Conservation (phyloP, 2,329 filamentous ascomycete species). For the Boeremia lycopersici region DNA sequence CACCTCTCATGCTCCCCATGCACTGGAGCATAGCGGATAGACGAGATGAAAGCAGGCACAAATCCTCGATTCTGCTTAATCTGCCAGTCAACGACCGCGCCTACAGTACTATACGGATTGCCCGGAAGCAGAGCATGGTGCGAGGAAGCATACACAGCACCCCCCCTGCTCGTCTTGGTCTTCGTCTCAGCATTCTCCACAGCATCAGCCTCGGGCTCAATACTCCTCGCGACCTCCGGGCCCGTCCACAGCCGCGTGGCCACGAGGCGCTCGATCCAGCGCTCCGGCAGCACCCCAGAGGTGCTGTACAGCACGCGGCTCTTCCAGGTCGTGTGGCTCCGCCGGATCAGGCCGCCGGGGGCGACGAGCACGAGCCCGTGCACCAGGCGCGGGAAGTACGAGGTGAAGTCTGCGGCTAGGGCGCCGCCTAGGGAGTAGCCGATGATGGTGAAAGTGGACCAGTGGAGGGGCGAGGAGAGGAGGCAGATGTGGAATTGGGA, state of each 20-base stretch:
- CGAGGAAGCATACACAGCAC: constrained; percentile 31
- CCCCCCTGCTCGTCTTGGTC: not conserved
- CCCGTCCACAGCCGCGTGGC: constrained; percentile 40
- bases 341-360: constrained; percentile 76
- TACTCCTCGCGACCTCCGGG: constrained; percentile 20
- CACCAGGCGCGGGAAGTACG: constrained; percentile 71
- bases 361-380: constrained; percentile 76
- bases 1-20: constrained; percentile 68
- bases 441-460: constrained; percentile 67
- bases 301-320: constrained; percentile 68
- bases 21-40: constrained; percentile 72
- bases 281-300: constrained; percentile 65
- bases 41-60: constrained; percentile 71
- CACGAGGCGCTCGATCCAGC: constrained; percentile 57
- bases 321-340: constrained; percentile 64
- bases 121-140: constrained; percentile 54
- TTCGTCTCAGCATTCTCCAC: constrained; percentile 26
- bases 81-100: constrained; percentile 72
- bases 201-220: constrained; percentile 35
- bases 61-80: constrained; percentile 70
- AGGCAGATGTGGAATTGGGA: constrained; percentile 74
- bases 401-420: constrained; percentile 71
- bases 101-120: constrained; percentile 62
- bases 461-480: constrained; percentile 67
- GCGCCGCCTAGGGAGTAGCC: constrained; percentile 84